Evolutionary conservation across 345 rosid genomes (phyloP).

Genomic region (Euphorbia lathyris): DNA sequence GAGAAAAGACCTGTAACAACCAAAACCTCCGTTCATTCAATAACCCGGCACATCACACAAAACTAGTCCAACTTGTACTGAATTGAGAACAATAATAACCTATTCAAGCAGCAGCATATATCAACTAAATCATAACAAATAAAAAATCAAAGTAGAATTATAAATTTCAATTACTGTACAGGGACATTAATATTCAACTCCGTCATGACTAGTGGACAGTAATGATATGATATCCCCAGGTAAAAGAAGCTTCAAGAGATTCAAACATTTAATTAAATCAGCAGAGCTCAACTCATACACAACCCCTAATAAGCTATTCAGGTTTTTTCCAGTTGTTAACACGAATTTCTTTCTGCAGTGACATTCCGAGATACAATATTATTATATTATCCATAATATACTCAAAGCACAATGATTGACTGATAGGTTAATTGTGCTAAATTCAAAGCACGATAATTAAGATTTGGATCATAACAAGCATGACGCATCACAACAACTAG

Average conservation of each 20-base stretch:
- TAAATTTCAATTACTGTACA: neutral
- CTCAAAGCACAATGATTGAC: neutral
- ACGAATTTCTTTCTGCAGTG: neutral
- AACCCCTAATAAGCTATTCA: neutral
- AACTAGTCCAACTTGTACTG: neutral
- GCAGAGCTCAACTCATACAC: neutral
- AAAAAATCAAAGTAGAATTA: neutral
- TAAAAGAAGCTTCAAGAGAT: neutral
- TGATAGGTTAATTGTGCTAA: neutral
- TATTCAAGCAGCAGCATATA: neutral
- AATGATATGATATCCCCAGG: neutral
- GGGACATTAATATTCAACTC: neutral
- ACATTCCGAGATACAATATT: neutral
- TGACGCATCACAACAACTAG: no score
- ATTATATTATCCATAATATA: neutral
- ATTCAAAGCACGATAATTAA: neutral
- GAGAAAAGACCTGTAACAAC: constrained; percentile 34
- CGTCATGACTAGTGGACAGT: neutral
- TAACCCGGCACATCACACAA: neutral
- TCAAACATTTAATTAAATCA: neutral
- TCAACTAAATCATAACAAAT: neutral
- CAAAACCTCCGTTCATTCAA: neutral
- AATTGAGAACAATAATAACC: neutral
- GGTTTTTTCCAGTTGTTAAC: neutral
- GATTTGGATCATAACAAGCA: neutral